Evolutionary conservation across 192 early-diverging fungal species (phyloP).

Genomic region (Entomortierella beljakovae): DNA sequence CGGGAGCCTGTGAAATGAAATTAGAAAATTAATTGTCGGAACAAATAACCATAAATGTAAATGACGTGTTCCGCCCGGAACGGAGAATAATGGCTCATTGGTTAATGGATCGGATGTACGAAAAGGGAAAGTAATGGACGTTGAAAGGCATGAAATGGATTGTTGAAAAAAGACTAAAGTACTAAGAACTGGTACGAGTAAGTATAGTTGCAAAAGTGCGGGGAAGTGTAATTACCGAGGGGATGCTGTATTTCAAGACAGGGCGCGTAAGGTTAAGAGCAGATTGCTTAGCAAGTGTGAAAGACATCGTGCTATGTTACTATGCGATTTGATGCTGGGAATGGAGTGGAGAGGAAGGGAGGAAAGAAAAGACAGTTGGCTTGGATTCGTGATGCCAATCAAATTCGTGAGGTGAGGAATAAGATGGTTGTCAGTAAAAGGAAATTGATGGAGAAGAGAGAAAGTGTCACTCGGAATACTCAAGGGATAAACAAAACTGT

Average conservation of each 20-base stretch:
- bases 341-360: conserved; percentile 16
- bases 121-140: neutral
- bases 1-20: conserved; percentile 22
- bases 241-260: conserved; percentile 48
- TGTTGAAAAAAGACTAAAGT: neutral
- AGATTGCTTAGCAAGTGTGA: conserved; percentile 46
- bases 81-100: conserved; percentile 1
- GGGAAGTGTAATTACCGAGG: conserved; percentile 28
- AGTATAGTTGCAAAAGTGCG: neutral
- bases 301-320: conserved; percentile 24
- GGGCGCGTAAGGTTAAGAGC: conserved; percentile 49
- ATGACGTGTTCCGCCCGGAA: conserved; percentile 32
- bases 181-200: neutral
- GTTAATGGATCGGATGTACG: neutral
- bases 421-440: neutral
- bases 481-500: neutral
- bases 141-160: neutral
- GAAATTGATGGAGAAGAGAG: neutral
- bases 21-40: neutral
- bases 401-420: neutral
- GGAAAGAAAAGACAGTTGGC: neutral
- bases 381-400: neutral
- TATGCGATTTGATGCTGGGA: neutral
- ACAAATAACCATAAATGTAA: conserved; percentile 26
- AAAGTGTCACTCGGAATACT: neutral